A percentile compares a stretch with the other conserved stretches of the same genome.
Evolutionary conservation across 2,329 filamentous ascomycete species (phyloP).

Genomic region (Lecanicillium sp.): DNA sequence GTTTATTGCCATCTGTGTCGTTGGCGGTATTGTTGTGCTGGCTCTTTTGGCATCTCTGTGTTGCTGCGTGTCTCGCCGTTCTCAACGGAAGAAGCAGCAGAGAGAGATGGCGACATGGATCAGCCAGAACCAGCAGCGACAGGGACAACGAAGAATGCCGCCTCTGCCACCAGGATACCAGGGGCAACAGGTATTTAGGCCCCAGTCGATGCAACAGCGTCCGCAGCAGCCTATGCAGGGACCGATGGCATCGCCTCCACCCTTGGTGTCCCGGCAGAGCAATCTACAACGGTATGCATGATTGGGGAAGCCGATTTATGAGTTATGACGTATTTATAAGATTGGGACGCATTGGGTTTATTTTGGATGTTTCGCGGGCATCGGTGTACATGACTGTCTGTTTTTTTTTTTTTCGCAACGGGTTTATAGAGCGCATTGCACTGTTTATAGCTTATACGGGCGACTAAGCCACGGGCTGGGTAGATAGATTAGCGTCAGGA

Average conservation of each 20-base stretch:
- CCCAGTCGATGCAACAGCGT: background rate
- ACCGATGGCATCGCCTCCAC: slow-evolving; percentile 1
- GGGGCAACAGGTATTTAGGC: too few relatives aligned
- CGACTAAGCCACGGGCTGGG: too few relatives aligned
- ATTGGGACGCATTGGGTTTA: too few relatives aligned
- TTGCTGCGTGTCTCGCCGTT: background rate
- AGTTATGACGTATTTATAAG: too few relatives aligned
- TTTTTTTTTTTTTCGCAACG: too few relatives aligned
- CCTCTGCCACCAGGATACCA: too few relatives aligned
- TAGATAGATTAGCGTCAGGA: too few relatives aligned
- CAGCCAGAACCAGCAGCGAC: slow-evolving; percentile 2
- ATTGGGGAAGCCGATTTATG: background rate
- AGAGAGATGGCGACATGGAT: slow-evolving; percentile 5
- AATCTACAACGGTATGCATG: slow-evolving; percentile 6
- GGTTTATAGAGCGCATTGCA: too few relatives aligned
- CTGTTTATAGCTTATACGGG: too few relatives aligned
- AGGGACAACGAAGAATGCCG: too few relatives aligned
- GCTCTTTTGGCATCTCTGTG: background rate
- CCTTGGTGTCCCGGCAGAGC: slow-evolving; percentile 1
- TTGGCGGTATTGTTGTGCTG: slow-evolving; percentile 5
- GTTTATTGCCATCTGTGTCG: slow-evolving; percentile 8
- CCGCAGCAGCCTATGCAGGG: background rate
- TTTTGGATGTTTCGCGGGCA: too few relatives aligned
- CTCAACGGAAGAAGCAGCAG: background rate
- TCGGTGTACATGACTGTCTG: too few relatives aligned